These are phyloP conservation scores for Coemansia sp. DNA, from an alignment of 192 early-diverging fungal genomes.

Conservation along the genomic window DNA sequence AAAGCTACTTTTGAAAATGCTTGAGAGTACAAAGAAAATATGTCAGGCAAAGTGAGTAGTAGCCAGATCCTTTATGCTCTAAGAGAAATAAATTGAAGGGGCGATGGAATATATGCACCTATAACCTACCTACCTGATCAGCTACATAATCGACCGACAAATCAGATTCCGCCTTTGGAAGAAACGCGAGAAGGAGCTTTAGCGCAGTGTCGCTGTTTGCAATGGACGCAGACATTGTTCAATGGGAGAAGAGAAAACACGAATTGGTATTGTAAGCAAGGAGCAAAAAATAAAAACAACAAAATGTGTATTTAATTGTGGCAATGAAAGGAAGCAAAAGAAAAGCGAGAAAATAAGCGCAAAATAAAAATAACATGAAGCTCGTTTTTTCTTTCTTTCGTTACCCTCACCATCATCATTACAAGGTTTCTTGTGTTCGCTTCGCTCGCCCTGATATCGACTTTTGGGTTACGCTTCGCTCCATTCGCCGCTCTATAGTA, in stretches of 20 bases:
- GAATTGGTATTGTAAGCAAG: background rate
- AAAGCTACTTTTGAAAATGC: constrained; percentile 20
- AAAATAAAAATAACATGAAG: background rate
- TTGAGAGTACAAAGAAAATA: background rate
- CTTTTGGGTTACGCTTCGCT: too few species aligned
- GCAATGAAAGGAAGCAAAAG: too few species aligned
- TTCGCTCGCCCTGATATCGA: too few species aligned
- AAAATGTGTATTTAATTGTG: too few species aligned
- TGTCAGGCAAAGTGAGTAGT: background rate
- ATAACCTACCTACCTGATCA: constrained; percentile 33
- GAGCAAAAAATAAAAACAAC: background rate
- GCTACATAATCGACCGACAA: constrained; percentile 35
- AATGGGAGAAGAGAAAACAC: background rate
- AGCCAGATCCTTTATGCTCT: too few species aligned
- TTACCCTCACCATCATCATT: too few species aligned
- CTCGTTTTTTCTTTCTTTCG: background rate
- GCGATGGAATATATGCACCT: background rate
- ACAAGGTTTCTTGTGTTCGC: too few species aligned
- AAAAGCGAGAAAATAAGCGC: background rate
- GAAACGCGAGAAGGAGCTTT: constrained; percentile 41
- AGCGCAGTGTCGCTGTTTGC: constrained; percentile 45
- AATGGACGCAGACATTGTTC: constrained; percentile 42
- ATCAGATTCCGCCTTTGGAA: constrained; percentile 36
- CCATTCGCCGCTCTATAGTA: too few species aligned
- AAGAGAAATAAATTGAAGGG: background rate